These are phyloP conservation scores for Magnusiomyces magnusii DNA, from an alignment of 1,139 yeast species.

Conservation along the genomic window DNA sequence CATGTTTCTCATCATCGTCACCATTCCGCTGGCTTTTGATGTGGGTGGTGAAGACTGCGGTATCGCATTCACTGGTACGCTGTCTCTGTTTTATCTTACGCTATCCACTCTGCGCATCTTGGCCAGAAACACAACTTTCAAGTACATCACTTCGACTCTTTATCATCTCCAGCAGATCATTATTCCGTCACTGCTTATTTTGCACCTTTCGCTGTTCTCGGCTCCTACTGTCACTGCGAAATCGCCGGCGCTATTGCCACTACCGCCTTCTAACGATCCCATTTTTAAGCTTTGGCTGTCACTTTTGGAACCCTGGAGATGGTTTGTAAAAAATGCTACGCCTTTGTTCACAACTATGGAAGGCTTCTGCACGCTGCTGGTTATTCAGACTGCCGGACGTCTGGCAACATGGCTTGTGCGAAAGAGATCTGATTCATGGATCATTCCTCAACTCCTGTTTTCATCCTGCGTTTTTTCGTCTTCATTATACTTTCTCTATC, in stretches of 20 bases:
- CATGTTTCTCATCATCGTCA: conserved; percentile 61
- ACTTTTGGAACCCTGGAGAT: conserved; percentile 56
- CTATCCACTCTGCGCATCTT: conserved; percentile 65
- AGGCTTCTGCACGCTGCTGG: conserved; percentile 83
- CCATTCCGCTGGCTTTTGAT: conserved; percentile 93
- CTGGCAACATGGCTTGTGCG: conserved; percentile 66
- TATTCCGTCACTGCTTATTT: conserved; percentile 71
- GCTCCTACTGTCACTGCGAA: conserved; percentile 20
- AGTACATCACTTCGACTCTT: conserved; percentile 46
- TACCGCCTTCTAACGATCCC: conserved; percentile 6
- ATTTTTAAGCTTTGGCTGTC: conserved; percentile 29
- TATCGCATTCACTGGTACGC: conserved; percentile 68
- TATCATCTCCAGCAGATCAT: conserved; percentile 78
- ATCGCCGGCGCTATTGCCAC: background rate
- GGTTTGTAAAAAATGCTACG: conserved; percentile 67
- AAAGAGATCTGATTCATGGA: conserved; percentile 68
- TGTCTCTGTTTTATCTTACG: conserved; percentile 57
- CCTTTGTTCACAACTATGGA: conserved; percentile 83
- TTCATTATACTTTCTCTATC: conserved; percentile 68
- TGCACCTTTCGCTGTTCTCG: conserved; percentile 56
- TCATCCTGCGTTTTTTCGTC: conserved; percentile 73
- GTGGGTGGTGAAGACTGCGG: conserved; percentile 92
- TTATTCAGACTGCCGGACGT: conserved; percentile 88
- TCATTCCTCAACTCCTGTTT: conserved; percentile 61
- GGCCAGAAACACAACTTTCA: conserved; percentile 42